Evolutionary conservation across 306 rosid genomes (phyloP).

Genomic region (Cajanus cajan): DNA sequence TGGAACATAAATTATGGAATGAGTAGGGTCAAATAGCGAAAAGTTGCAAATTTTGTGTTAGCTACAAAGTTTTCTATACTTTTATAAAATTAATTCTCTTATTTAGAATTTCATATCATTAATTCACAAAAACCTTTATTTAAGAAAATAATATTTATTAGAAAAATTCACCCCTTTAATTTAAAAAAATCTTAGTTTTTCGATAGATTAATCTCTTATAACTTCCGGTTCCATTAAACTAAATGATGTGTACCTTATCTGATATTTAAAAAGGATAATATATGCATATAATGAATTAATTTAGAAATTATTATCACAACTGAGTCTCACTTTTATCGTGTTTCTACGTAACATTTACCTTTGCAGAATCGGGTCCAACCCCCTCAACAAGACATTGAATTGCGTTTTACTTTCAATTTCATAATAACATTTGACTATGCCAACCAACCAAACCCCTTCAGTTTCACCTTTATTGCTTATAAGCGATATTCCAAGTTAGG

Average conservation of each 20-base stretch:
- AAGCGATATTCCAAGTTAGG: constrained; percentile 5
- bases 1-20: background rate
- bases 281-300: background rate
- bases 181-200: too few species aligned
- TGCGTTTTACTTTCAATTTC: background rate
- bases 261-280: background rate
- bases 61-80: background rate
- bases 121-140: too few species aligned
- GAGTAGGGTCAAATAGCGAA: too few species aligned
- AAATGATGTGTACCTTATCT: background rate
- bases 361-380: background rate
- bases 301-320: background rate
- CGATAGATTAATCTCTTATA: too few species aligned
- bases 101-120: too few species aligned
- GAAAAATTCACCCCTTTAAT: too few species aligned
- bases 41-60: background rate
- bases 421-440: background rate
- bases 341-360: background rate
- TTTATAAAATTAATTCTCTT: too few species aligned
- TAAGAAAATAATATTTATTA: too few species aligned
- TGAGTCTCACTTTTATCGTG: background rate
- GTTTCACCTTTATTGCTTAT: constrained; percentile 20
- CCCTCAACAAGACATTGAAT: background rate
- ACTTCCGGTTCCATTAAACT: too few species aligned
- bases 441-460: background rate